phyloP scores from a whole-genome alignment of 2,329 filamentous ascomycete genomes.

The Fusarium subtropicale region DNA sequence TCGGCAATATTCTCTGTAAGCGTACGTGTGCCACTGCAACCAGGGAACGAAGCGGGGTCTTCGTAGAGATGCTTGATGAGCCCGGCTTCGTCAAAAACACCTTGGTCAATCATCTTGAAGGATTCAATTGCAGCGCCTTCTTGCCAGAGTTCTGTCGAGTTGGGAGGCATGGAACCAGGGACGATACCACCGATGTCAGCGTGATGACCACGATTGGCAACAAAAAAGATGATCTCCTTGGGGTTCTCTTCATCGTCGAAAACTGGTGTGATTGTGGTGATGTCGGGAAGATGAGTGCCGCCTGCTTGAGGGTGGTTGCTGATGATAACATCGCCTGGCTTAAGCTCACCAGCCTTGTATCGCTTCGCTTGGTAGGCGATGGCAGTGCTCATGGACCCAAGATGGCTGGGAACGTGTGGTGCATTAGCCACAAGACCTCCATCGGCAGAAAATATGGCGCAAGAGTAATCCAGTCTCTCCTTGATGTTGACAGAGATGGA shows the following conservation, averaged over 20 bases:
- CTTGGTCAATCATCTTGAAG: slow-evolving; percentile 47
- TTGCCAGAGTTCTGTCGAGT: slow-evolving; percentile 69
- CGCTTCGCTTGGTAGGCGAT: slow-evolving; percentile 38
- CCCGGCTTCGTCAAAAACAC: slow-evolving; percentile 58
- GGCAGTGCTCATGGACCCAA: slow-evolving; percentile 41
- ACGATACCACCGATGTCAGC: slow-evolving; percentile 68
- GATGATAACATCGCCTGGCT: slow-evolving; percentile 40
- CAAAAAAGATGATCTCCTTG: slow-evolving; percentile 51
- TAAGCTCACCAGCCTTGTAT: slow-evolving; percentile 38
- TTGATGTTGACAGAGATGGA: slow-evolving; percentile 82
- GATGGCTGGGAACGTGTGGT: slow-evolving; percentile 37
- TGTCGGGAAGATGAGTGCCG: slow-evolving; percentile 46
- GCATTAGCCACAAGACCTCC: slow-evolving; percentile 40
- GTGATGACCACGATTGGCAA: slow-evolving; percentile 50
- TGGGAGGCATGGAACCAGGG: slow-evolving; percentile 80
- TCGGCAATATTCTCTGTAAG: slow-evolving; percentile 87
- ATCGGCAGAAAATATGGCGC: slow-evolving; percentile 79
- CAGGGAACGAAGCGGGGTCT: slow-evolving; percentile 37
- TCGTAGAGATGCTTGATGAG: slow-evolving; percentile 68
- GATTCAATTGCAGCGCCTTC: slow-evolving; percentile 68
- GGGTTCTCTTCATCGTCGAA: slow-evolving; percentile 48
- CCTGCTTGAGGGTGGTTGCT: slow-evolving; percentile 45
- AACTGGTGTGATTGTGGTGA: slow-evolving; percentile 47
- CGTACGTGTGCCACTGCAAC: slow-evolving; percentile 71
- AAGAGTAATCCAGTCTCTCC: slow-evolving; percentile 82